Conservation (phyloP, 164 flowering plant species). For the Litsea cubeba region DNA sequence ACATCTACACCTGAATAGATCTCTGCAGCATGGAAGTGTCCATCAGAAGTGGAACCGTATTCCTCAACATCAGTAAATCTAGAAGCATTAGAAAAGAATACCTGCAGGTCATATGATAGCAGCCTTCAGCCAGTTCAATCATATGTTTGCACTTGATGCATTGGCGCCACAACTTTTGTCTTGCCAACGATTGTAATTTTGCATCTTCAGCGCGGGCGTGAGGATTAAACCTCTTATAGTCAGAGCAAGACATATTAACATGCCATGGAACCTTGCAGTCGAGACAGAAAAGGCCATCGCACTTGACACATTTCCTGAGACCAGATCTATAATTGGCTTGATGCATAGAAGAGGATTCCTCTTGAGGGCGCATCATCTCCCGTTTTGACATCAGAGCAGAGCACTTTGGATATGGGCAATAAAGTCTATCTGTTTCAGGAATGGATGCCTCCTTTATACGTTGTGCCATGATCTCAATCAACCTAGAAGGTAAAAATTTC, state of each 20-base stretch:
- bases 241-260: slow-evolving; percentile 38
- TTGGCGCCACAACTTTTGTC: slow-evolving; percentile 56
- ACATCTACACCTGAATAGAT: no score
- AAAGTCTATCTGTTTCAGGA: slow-evolving; percentile 64
- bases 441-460: slow-evolving; percentile 60
- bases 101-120: slow-evolving; percentile 91
- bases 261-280: slow-evolving; percentile 90
- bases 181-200: slow-evolving; percentile 60
- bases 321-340: slow-evolving; percentile 24
- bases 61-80: no score
- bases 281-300: slow-evolving; percentile 52
- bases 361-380: slow-evolving; percentile 23
- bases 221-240: slow-evolving; percentile 33
- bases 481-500: slow-evolving; percentile 52
- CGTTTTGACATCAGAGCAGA: slow-evolving; percentile 70
- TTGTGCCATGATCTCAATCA: slow-evolving; percentile 47
- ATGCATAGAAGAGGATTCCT: slow-evolving; percentile 7
- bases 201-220: slow-evolving; percentile 40
- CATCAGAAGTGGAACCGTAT: no score
- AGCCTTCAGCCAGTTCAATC: slow-evolving; percentile 77
- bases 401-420: slow-evolving; percentile 85
- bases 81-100: slow-evolving; percentile 8
- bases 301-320: slow-evolving; percentile 56
- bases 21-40: no score
- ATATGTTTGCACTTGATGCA: slow-evolving; percentile 73